Evolutionary conservation across 1,284 basidiomycete genomes (phyloP), one percentile per base, ranked within the genome.

Genomic region (Tremellales sp.): DNA sequence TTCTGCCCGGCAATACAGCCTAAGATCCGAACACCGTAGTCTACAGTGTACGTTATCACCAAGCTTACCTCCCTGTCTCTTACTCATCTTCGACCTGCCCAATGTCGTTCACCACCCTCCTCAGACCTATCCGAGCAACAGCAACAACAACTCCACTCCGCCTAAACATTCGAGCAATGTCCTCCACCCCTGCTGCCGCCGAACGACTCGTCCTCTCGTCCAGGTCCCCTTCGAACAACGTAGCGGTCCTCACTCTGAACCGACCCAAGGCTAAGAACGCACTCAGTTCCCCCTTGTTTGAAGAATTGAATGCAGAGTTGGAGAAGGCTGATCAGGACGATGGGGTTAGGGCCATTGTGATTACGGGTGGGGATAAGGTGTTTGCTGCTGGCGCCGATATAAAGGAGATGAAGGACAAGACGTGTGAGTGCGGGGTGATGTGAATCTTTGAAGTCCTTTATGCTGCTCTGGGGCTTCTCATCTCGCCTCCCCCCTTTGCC

Each of bases 191-290:
- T 40, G 51, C 51, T 3, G 31, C 54, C 8, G 23, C 53, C 10
- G 72, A 72, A 41, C 60, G 52, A 23, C 64, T 75, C 33, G 70
- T 76, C 51, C 56, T 76, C 44, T 43, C 70, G 13, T 55, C 64
- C 25, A 56, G 65, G 39, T 69, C 65, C 11, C 49, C 49, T 3
- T 60, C 61, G 13, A 66, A 71, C 22, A 82, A 82, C 45, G 91
- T 98, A 45, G 80, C 83, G 8, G 85, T 97, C 60, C 84, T 99
- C 72, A 90, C 88, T 13, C 81, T 99, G 66, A 97, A 99, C 79
- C 82, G 94, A 49, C 94, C 96, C 44, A 97, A 96, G 69, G 90
- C 90, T 22, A 80, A 97, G 62, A 97, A 98, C 72, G 94, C 96
- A 33, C 79, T 98, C 53, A 87, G 82, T 65, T 81, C 84, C 10